Evolutionary conservation across 2,329 filamentous ascomycete genomes (phyloP), one percentile per base, ranked within the genome.

Genomic region (Rhytidhysteron rufulum): DNA sequence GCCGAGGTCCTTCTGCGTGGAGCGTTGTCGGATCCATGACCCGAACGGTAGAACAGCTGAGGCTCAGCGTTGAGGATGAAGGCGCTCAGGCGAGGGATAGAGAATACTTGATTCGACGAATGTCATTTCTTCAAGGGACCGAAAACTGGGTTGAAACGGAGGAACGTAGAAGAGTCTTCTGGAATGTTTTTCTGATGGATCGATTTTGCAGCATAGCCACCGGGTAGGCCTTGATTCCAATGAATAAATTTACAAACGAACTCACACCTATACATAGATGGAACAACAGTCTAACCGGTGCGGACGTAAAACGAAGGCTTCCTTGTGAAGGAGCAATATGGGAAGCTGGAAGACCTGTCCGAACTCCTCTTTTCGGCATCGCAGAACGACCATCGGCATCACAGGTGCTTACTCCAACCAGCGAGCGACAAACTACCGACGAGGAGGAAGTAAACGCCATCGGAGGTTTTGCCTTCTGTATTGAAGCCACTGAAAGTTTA

Each of bases 321-420:
- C 62, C 62, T 4, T 63, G 60, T 39, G 61, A 65, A 47, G 62
- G 62, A 2, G 55, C 51, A 1, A 37, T 62, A 1, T 66, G 62
- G 62, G 50, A 60, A 24, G 41, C 43, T 33, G 51, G 50, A 15
- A 51, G 46, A 6, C 50, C 53, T 17, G 46, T 54, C 1, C 46
- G 40, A 2, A 64, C 68, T 1, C 67, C 67, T 0, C 69, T 62
- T 39, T 71, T 71, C 46, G 68, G 67, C 5, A 58, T 71, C 4
- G 55, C 62, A 2, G 62, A 67, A 22, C 55, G 55, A 32, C 51
- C 55, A 8, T 50, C 47, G 21, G n/a, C 33, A 42, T 20, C 45
- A 22, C 42, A 39, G 24, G 46, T 46, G 10, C 32, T 45, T 2
- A 42, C 54, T 9, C 53, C 43, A 25, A 49, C 32, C 34, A 44